These are phyloP conservation scores for Didymella arachidicola DNA, from an alignment of 2,329 filamentous ascomycete species.

Conservation along the genomic window DNA sequence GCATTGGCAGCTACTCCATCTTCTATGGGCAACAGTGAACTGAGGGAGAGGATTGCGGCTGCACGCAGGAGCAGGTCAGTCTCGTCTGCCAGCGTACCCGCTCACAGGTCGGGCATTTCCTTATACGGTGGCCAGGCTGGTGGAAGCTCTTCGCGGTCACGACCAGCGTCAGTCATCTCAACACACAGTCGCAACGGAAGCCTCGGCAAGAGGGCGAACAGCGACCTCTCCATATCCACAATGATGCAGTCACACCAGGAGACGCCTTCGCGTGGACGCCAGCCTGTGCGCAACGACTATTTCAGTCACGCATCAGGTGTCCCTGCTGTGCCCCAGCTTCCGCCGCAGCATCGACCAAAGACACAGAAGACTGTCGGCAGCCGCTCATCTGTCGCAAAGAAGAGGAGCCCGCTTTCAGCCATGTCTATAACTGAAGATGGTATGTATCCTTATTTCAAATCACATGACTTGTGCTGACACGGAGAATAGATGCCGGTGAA, in stretches of 20 bases:
- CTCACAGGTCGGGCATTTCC: background rate
- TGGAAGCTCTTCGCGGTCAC: constrained; percentile 12
- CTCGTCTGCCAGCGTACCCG: constrained; percentile 9
- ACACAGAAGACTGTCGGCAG: constrained; percentile 12
- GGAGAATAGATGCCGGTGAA: constrained; percentile 9
- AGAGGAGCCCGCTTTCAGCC: constrained; percentile 15
- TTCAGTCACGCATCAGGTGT: constrained; percentile 5
- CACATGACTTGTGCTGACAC: constrained; percentile 1
- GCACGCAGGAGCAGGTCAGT: constrained; percentile 25
- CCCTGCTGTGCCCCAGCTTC: constrained; percentile 16
- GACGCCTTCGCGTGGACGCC: constrained; percentile 16
- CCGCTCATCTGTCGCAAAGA: constrained; percentile 16
- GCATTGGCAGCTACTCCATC: constrained; percentile 28
- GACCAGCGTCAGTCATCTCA: constrained; percentile 20
- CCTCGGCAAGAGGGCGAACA: constrained; percentile 18
- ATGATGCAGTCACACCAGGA: constrained; percentile 35
- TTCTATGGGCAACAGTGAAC: constrained; percentile 26
- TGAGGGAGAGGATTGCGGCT: constrained; percentile 28
- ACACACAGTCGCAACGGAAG: constrained; percentile 19
- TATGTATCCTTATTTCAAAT: background rate
- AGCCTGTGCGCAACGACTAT: constrained; percentile 17
- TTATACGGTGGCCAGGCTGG: constrained; percentile 10
- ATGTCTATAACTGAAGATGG: constrained; percentile 21
- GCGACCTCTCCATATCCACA: constrained; percentile 34
- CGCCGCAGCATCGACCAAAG: constrained; percentile 13